These are phyloP conservation scores for Myotisia sp. DNA, from an alignment of 2,329 filamentous ascomycete species.

Conservation along the genomic window DNA sequence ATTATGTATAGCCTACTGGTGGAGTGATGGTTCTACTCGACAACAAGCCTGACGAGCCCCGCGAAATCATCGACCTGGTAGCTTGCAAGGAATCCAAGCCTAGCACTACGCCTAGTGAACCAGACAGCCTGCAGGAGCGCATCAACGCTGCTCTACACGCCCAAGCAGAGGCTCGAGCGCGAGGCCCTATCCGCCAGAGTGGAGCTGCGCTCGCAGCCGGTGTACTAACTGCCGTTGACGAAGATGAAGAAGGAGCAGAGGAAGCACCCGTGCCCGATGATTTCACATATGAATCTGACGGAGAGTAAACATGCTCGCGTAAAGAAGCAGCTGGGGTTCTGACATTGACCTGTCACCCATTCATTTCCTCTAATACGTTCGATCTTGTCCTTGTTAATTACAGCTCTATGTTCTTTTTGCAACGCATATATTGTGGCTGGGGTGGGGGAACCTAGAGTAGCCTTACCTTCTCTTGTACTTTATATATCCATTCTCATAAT, in stretches of 20 bases:
- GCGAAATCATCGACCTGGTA: constrained; percentile 77
- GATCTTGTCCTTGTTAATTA: too few relatives aligned
- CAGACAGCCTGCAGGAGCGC: constrained; percentile 32
- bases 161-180: constrained; percentile 8
- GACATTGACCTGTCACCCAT: background rate
- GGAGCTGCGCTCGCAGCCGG: constrained; percentile 61
- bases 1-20: constrained; percentile 57
- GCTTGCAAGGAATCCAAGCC: constrained; percentile 54
- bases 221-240: constrained; percentile 74
- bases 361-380: too few relatives aligned
- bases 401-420: too few relatives aligned
- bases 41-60: constrained; percentile 61
- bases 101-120: constrained; percentile 19
- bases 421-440: too few relatives aligned
- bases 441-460: too few relatives aligned
- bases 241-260: constrained; percentile 40
- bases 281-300: constrained; percentile 34
- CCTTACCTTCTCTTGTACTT: too few relatives aligned
- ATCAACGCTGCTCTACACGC: constrained; percentile 27
- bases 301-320: too few relatives aligned
- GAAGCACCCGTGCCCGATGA: constrained; percentile 35
- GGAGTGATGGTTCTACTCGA: constrained; percentile 87
- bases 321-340: too few relatives aligned
- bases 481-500: too few relatives aligned
- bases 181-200: constrained; percentile 15